Percentiles rank a stretch among this genome's conserved stretches.
phyloP scores from a whole-genome alignment of 345 rosid species.

The Brassica incana region DNA sequence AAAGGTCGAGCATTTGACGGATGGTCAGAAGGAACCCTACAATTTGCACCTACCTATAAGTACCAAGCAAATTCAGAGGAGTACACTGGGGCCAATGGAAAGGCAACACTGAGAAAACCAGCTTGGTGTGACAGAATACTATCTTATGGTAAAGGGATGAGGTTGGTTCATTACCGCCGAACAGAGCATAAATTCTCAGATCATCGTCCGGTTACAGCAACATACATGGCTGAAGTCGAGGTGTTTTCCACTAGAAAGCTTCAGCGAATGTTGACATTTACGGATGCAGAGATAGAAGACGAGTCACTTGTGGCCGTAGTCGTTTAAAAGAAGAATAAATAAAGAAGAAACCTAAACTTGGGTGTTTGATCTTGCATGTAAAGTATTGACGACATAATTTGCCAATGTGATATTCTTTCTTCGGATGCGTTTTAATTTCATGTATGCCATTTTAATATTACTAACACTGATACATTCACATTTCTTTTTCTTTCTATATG shows the following conservation, averaged over 20 bases:
- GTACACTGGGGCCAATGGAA: slow-evolving; percentile 70
- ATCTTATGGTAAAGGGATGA: slow-evolving; percentile 79
- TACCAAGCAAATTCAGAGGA: slow-evolving; percentile 77
- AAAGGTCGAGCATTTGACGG: slow-evolving; percentile 89
- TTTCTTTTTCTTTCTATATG: background rate
- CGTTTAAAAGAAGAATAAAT: background rate
- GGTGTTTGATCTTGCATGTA: slow-evolving; percentile 29
- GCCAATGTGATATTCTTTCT: slow-evolving; percentile 20
- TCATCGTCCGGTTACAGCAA: slow-evolving; percentile 94
- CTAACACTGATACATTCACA: slow-evolving; percentile 2
- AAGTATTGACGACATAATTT: slow-evolving; percentile 22
- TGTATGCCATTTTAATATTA: slow-evolving; percentile 33
- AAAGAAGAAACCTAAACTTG: background rate
- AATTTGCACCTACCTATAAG: slow-evolving; percentile 89
- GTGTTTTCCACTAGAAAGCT: slow-evolving; percentile 73
- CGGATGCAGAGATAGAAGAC: slow-evolving; percentile 83
- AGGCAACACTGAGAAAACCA: slow-evolving; percentile 67
- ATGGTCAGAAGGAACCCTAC: slow-evolving; percentile 82
- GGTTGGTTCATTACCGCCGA: slow-evolving; percentile 63
- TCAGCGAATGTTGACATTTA: slow-evolving; percentile 79
- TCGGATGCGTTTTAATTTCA: slow-evolving; percentile 17
- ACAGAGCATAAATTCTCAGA: slow-evolving; percentile 76
- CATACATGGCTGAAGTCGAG: slow-evolving; percentile 79
- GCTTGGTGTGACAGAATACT: slow-evolving; percentile 98
- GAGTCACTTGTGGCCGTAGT: slow-evolving; percentile 41